Evolutionary conservation across 352 stramenopile genomes (phyloP), one percentile per base, ranked within the genome.

Genomic region (Globisporangium megalacanthum): DNA sequence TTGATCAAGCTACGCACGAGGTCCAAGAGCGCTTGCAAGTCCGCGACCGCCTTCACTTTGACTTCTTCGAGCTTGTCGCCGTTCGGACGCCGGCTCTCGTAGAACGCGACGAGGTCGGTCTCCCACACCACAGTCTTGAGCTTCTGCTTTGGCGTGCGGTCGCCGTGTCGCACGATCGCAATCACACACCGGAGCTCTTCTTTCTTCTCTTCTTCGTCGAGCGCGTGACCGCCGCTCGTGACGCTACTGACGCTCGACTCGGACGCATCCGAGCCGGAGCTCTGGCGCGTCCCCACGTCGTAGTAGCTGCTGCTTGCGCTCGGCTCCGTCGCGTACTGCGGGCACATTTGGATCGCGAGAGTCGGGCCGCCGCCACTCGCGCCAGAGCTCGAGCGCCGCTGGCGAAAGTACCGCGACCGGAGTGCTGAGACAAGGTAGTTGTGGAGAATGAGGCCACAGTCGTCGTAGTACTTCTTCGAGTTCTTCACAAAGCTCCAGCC

Each of bases 111-210:
- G 9, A 98, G 73, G 22, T 87, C 75, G 25, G 83, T 79, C 49
- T 96, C 85, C 66, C 79, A 92, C 46, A 97, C 79, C 20, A 93
- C 74, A 6, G 96, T 97, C 70, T 98, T 98, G 29, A 98, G 81
- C 65, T 99, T 99, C 71, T 99, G 97, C 75, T 99, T 99, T 0
- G 98, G 98, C 9, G 97, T 99, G 47, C 98, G 82, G 73, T 99
- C 98, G 10, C 97, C 98, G 67, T 99, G 98, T 33, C 97, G 87
- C 49, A 99, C 88, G 41, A 99, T 90, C 8, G 97, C 97, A 66
- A 99, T 99, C 17, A 99, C 97, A 64, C 96, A 99, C 29, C 97
- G 91, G 31, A 99, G 73, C 66, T 99, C 96, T 69, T 99, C 95
- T 55, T 97, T 84, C 53, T 86, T 81, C 46, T 93, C 83, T 41